Evolutionary conservation across 345 rosid species (phyloP).

Genomic region (Angophora floribunda): DNA sequence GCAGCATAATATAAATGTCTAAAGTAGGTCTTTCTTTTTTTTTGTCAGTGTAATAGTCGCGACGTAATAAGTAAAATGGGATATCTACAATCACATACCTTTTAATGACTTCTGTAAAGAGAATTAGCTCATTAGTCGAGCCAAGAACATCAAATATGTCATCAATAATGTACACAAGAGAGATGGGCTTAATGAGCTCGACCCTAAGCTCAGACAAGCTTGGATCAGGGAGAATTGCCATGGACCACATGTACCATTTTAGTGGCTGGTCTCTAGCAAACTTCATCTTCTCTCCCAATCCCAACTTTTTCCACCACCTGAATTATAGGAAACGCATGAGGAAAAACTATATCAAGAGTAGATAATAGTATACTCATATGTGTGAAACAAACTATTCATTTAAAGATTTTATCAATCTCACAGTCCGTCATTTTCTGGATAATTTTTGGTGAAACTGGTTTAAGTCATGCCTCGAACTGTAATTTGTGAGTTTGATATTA

Average conservation of each 20-base stretch:
- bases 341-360: neutral
- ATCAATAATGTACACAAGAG: conserved; percentile 44
- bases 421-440: neutral
- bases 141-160: conserved; percentile 48
- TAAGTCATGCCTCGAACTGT: neutral
- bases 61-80: neutral
- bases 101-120: conserved; percentile 27
- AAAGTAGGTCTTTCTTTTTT: neutral
- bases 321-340: neutral
- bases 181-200: conserved; percentile 31
- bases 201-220: conserved; percentile 29
- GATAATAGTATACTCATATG: neutral
- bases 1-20: neutral
- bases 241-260: conserved; percentile 44
- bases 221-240: conserved; percentile 37
- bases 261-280: conserved; percentile 45
- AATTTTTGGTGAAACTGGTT: neutral
- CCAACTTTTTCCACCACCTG: conserved; percentile 61
- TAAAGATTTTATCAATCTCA: neutral
- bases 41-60: neutral
- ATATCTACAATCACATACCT: conserved; percentile 3
- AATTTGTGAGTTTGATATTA: neutral
- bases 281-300: conserved; percentile 23
- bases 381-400: neutral
- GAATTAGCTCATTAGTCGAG: conserved; percentile 27